These are phyloP conservation scores for Ogataea ganodermae DNA, from an alignment of 805 yeast genomes.

Conservation along the genomic window DNA sequence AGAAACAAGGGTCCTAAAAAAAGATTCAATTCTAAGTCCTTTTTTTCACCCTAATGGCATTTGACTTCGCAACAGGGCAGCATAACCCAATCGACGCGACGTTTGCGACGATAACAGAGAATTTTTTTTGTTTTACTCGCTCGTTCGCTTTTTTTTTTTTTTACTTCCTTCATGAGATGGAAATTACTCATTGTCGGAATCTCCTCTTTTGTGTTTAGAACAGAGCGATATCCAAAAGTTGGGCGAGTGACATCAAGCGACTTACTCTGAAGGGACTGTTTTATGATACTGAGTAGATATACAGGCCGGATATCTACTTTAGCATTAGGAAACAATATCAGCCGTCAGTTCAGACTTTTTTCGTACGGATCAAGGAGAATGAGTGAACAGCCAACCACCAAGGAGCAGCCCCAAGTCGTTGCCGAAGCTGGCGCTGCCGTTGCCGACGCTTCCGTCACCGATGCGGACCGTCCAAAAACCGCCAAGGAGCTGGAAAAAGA, in stretches of 20 bases:
- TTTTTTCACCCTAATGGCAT: not conserved
- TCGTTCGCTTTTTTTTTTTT: constrained; percentile 1
- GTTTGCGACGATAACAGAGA: not conserved
- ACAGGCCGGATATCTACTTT: constrained; percentile 16
- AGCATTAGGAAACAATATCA: constrained; percentile 12
- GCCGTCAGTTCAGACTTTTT: constrained; percentile 12
- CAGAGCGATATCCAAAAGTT: not conserved
- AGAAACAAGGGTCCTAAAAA: not conserved
- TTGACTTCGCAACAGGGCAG: not conserved
- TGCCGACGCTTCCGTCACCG: constrained; percentile 54
- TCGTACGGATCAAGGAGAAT: constrained; percentile 18
- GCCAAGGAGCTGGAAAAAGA: constrained; percentile 73
- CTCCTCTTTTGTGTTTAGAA: not conserved
- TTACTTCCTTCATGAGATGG: not conserved
- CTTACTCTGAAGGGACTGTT: constrained; percentile 13
- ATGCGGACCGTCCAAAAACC: constrained; percentile 44
- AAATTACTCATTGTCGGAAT: too few relatives aligned
- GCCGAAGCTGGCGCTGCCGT: constrained; percentile 52
- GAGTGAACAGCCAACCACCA: constrained; percentile 30
- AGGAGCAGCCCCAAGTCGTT: constrained; percentile 20
- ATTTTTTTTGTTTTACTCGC: not conserved
- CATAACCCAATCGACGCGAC: not conserved
- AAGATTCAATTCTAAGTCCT: not conserved
- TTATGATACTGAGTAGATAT: constrained; percentile 29
- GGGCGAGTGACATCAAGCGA: constrained; percentile 1